Percentiles rank a stretch among this genome's conserved stretches.
Evolutionary conservation across 2,329 filamentous ascomycete genomes (phyloP).

Genomic region (Tolypocladium cylindrosporum): DNA sequence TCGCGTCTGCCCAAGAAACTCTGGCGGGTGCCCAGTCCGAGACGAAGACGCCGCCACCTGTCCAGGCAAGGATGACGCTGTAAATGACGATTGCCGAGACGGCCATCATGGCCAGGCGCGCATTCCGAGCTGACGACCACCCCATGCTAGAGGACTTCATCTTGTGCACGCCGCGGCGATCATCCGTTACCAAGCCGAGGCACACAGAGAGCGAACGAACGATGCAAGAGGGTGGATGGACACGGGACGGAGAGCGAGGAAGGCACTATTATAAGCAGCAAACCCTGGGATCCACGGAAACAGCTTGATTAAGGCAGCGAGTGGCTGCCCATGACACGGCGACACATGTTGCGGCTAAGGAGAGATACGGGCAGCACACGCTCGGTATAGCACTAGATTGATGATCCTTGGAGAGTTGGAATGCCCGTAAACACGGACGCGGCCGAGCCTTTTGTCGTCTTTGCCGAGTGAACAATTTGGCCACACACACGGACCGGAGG

Average conservation of each 20-base stretch:
- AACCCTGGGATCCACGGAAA: not conserved
- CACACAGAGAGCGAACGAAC: not conserved
- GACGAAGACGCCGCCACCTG: not conserved
- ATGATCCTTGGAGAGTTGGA: not conserved
- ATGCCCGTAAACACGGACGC: not conserved
- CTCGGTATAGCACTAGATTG: too few relatives aligned
- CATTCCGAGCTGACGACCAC: not conserved
- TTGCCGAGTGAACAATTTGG: not conserved
- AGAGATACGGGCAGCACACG: not conserved
- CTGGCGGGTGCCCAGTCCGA: not conserved
- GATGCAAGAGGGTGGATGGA: not conserved
- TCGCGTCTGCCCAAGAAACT: not conserved
- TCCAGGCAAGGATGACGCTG: not conserved
- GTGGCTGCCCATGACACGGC: not conserved
- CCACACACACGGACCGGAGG: not conserved
- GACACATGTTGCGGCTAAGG: too few relatives aligned
- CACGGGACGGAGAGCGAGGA: not conserved
- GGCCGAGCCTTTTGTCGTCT: not conserved
- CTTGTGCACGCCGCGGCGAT: not conserved
- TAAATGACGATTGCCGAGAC: not conserved
- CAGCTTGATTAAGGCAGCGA: not conserved
- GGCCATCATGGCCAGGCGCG: not conserved
- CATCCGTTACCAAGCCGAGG: not conserved
- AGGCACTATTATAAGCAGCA: not conserved
- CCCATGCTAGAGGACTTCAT: not conserved